A percentile compares a stretch with the other conserved stretches of the same genome.
These are phyloP conservation scores for Xylariaceae sp. DNA, from an alignment of 2,329 filamentous ascomycete species.

Conservation along the genomic window DNA sequence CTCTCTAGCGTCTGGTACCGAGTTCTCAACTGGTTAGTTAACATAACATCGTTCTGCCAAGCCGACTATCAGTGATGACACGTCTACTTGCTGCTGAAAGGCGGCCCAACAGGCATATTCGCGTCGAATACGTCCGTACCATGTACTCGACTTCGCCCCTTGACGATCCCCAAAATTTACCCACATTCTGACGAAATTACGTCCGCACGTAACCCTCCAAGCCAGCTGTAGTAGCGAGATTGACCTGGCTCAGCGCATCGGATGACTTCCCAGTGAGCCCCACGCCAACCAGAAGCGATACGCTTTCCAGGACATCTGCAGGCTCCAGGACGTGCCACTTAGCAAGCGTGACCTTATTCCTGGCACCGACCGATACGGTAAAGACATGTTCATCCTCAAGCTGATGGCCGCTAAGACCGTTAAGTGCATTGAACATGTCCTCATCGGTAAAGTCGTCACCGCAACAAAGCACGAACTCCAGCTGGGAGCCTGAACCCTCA, in stretches of 20 bases:
- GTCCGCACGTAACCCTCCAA: conserved; percentile 49
- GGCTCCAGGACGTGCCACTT: conserved; percentile 88
- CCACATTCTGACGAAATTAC: background rate
- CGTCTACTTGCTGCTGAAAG: no score
- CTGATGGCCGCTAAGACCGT: conserved; percentile 48
- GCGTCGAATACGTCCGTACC: no score
- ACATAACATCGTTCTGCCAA: no score
- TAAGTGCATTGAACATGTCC: conserved; percentile 87
- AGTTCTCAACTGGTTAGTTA: no score
- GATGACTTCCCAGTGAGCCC: conserved; percentile 34
- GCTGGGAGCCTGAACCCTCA: conserved; percentile 44
- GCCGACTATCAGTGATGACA: no score
- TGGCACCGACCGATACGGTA: conserved; percentile 85
- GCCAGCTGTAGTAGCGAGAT: conserved; percentile 48
- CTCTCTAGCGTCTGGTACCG: no score
- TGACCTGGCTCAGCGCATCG: conserved; percentile 46
- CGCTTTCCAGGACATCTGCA: conserved; percentile 71
- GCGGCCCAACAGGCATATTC: no score
- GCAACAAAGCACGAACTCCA: conserved; percentile 84
- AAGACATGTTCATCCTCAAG: conserved; percentile 66
- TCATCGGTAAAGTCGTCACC: conserved; percentile 98
- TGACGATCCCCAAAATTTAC: no score
- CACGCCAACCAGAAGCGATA: conserved; percentile 50
- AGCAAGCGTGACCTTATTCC: conserved; percentile 85
- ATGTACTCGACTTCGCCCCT: no score